Evolutionary conservation across 2,329 filamentous ascomycete species (phyloP).

Genomic region (Aspergillus awamori): DNA sequence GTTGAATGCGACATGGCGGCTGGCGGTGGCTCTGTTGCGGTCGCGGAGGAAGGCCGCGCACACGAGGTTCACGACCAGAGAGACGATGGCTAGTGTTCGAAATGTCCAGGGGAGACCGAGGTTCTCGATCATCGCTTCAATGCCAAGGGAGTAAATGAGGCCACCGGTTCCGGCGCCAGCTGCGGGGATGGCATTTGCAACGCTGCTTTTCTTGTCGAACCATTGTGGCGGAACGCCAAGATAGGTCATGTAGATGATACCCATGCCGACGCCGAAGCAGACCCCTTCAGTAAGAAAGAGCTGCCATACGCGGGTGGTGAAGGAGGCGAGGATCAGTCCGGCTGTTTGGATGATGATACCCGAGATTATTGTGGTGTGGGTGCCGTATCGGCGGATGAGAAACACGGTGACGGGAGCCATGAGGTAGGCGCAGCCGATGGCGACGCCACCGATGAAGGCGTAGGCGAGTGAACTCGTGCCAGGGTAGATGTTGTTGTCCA

Average conservation of each 20-base stretch:
- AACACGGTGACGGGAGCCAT: conserved; percentile 4
- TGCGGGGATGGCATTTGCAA: conserved; percentile 46
- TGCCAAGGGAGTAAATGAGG: conserved; percentile 38
- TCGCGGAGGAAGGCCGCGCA: conserved; percentile 6
- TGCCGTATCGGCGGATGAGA: not conserved
- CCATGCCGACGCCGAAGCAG: conserved; percentile 45
- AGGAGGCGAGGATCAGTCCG: conserved; percentile 43
- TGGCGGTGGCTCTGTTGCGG: conserved; percentile 1
- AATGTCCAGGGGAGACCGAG: conserved; percentile 47
- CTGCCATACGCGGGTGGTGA: conserved; percentile 43
- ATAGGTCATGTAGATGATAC: conserved; percentile 45
- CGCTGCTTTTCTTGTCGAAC: conserved; percentile 43
- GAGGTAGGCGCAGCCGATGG: conserved; percentile 9
- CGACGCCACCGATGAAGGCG: conserved; percentile 11
- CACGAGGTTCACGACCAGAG: conserved; percentile 4
- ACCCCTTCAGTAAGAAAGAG: conserved; percentile 47
- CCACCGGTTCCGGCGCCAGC: conserved; percentile 48
- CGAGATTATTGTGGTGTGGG: conserved; percentile 7
- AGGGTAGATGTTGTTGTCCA: conserved; percentile 8
- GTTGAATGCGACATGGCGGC: not conserved
- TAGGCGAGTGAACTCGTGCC: conserved; percentile 1
- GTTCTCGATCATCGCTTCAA: conserved; percentile 41
- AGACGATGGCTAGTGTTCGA: conserved; percentile 17
- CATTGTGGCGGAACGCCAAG: conserved; percentile 46
- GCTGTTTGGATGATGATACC: conserved; percentile 38